phyloP scores from a whole-genome alignment of 1,284 basidiomycete species.

The Ustilago crameri region DNA sequence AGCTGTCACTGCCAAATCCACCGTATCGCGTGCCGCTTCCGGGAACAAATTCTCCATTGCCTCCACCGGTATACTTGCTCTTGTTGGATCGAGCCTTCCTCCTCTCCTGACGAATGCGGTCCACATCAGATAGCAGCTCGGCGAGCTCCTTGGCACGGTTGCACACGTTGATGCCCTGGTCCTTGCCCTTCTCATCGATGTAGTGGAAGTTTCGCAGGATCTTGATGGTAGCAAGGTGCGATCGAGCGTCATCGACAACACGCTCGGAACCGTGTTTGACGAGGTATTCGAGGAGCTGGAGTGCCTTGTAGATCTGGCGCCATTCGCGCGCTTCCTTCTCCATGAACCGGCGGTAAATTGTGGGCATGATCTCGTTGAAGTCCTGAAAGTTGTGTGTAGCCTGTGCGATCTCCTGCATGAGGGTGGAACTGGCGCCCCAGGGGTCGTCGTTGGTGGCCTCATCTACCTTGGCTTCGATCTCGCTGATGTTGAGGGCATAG shows the following conservation, averaged over 20 bases:
- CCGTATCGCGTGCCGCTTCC: constrained; percentile 76
- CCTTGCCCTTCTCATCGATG: constrained; percentile 98
- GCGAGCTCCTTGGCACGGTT: constrained; percentile 93
- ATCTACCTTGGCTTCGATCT: constrained; percentile 96
- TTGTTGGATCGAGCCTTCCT: constrained; percentile 93
- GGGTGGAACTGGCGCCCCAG: constrained; percentile 96
- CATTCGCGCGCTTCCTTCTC: constrained; percentile 98
- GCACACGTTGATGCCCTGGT: constrained; percentile 97
- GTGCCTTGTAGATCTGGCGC: constrained; percentile 99
- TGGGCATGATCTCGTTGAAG: constrained; percentile 99
- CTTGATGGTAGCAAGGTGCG: constrained; percentile 93
- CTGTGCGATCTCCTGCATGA: constrained; percentile 98
- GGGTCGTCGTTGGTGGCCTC: constrained; percentile 99
- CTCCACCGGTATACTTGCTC: constrained; percentile 87
- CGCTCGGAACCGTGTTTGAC: constrained; percentile 98
- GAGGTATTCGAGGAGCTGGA: constrained; percentile 93
- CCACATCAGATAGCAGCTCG: constrained; percentile 88
- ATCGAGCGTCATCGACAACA: constrained; percentile 95
- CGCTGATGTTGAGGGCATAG: constrained; percentile 87
- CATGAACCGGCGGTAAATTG: constrained; percentile 82
- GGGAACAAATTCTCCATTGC: constrained; percentile 80
- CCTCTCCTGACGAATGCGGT: constrained; percentile 86
- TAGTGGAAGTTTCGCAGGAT: constrained; percentile 99
- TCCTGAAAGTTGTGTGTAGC: constrained; percentile 95
- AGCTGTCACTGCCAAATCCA: constrained; percentile 81